These are phyloP conservation scores for Pholiota microspora DNA, from an alignment of 768 basidiomycete species.

Conservation along the genomic window DNA sequence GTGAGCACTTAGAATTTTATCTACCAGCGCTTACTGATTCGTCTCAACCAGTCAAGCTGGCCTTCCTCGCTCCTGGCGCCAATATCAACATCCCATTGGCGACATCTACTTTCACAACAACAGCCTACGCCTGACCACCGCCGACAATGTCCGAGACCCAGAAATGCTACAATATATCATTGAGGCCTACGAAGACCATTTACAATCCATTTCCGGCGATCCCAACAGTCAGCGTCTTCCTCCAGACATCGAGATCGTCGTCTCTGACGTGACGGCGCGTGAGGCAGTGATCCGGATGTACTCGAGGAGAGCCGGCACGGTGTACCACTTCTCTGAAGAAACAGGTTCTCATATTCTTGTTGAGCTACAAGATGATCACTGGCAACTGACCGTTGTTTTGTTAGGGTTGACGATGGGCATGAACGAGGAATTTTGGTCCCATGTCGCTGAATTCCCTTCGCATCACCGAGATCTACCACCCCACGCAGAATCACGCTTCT, in stretches of 20 bases:
- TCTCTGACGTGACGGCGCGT: conserved; percentile 33
- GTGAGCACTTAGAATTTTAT: conserved; percentile 5
- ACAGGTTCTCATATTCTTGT: neutral
- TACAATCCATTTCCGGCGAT: conserved; percentile 32
- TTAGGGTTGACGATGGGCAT: conserved; percentile 26
- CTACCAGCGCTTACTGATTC: neutral
- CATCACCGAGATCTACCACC: conserved; percentile 37
- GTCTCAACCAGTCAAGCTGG: conserved; percentile 12
- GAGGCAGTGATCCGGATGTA: conserved; percentile 37
- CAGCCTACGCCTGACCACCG: conserved; percentile 33
- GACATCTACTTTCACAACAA: conserved; percentile 42
- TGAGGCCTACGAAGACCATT: conserved; percentile 34
- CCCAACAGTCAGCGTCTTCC: conserved; percentile 28
- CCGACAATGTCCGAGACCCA: conserved; percentile 36
- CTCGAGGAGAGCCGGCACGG: conserved; percentile 28
- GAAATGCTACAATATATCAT: conserved; percentile 30
- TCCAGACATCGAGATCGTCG: conserved; percentile 37
- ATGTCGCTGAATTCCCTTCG: conserved; percentile 41
- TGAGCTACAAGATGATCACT: neutral
- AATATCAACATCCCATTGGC: conserved; percentile 41
- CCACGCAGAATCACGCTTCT: conserved; percentile 32
- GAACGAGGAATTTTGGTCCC: conserved; percentile 39
- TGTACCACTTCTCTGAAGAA: conserved; percentile 37
- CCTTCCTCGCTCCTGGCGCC: conserved; percentile 30
- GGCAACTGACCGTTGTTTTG: conserved; percentile 1